A percentile compares a stretch with the other conserved stretches of the same genome.
phyloP scores from a whole-genome alignment of 768 basidiomycete genomes.

The Amanita fuliginea region DNA sequence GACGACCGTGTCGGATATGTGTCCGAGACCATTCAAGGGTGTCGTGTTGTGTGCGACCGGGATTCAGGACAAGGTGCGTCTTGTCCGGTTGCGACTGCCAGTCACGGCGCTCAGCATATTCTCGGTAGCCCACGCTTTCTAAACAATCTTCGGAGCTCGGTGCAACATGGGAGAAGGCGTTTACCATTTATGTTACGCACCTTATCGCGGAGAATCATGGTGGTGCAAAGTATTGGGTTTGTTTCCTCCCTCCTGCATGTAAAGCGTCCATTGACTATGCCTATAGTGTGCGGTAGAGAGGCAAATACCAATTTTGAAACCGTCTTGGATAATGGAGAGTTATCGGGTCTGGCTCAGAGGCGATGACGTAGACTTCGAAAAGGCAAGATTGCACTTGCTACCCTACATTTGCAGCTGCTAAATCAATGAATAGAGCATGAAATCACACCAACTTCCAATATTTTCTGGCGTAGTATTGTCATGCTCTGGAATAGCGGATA shows the following conservation, averaged over 20 bases:
- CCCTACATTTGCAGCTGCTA: background rate
- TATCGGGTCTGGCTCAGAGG: constrained; percentile 71
- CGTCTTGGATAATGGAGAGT: constrained; percentile 67
- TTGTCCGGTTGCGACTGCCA: background rate
- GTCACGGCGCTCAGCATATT: background rate
- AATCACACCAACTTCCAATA: constrained; percentile 52
- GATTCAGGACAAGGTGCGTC: constrained; percentile 62
- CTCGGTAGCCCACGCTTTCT: constrained; percentile 44
- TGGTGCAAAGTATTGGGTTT: constrained; percentile 73
- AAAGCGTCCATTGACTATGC: constrained; percentile 3
- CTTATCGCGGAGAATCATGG: constrained; percentile 74
- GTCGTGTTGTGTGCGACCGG: constrained; percentile 69
- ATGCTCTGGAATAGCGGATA: constrained; percentile 64
- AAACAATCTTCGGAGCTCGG: constrained; percentile 76
- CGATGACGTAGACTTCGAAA: constrained; percentile 60
- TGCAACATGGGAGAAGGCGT: constrained; percentile 52
- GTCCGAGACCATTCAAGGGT: constrained; percentile 59
- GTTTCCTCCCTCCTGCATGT: constrained; percentile 6
- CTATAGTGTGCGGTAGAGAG: constrained; percentile 72
- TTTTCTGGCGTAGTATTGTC: constrained; percentile 65
- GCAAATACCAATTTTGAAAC: constrained; percentile 67
- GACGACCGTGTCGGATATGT: constrained; percentile 31
- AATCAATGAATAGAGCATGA: constrained; percentile 36
- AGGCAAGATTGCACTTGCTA: constrained; percentile 30
- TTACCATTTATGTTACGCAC: constrained; percentile 85